Evolutionary conservation across 768 basidiomycete genomes (phyloP).

Genomic region (Podaxis sp.): DNA sequence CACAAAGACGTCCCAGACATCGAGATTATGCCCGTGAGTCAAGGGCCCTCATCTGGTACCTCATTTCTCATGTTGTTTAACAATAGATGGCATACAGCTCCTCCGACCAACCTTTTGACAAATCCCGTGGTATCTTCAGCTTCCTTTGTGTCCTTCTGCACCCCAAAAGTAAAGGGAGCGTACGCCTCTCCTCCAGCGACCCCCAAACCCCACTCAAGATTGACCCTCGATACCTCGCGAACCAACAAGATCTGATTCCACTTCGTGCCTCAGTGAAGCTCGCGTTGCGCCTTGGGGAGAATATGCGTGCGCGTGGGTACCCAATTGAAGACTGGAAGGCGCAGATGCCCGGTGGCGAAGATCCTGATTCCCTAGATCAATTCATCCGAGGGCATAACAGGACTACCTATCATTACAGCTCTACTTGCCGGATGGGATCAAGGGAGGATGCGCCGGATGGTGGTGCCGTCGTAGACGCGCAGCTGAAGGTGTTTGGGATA

Average conservation of each 20-base stretch:
- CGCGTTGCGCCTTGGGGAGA: conserved; percentile 34
- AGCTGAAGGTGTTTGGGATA: conserved; percentile 41
- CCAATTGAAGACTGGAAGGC: conserved; percentile 35
- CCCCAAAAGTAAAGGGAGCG: conserved; percentile 41
- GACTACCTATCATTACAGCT: conserved; percentile 46
- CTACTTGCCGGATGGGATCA: conserved; percentile 47
- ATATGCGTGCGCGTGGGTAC: conserved; percentile 32
- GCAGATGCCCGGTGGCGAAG: conserved; percentile 36
- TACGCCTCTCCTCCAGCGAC: conserved; percentile 36
- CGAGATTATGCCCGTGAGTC: conserved; percentile 31
- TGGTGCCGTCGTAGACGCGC: conserved; percentile 37
- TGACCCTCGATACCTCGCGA: conserved; percentile 44
- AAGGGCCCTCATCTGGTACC: neutral
- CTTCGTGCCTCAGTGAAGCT: conserved; percentile 42
- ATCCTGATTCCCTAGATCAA: conserved; percentile 36
- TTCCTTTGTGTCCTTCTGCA: conserved; percentile 22
- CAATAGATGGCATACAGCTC: conserved; percentile 2
- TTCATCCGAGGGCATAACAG: conserved; percentile 38
- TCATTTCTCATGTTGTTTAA: neutral
- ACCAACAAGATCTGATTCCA: conserved; percentile 39
- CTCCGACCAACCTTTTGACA: conserved; percentile 6
- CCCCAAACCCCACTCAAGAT: conserved; percentile 44
- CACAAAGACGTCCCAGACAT: conserved; percentile 33
- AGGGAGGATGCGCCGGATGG: conserved; percentile 26
- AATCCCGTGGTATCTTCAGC: conserved; percentile 23